Percentiles rank a stretch among this genome's conserved stretches.
Conservation (phyloP, 139 green algal species). For the Chlamydomonas sp. region DNA sequence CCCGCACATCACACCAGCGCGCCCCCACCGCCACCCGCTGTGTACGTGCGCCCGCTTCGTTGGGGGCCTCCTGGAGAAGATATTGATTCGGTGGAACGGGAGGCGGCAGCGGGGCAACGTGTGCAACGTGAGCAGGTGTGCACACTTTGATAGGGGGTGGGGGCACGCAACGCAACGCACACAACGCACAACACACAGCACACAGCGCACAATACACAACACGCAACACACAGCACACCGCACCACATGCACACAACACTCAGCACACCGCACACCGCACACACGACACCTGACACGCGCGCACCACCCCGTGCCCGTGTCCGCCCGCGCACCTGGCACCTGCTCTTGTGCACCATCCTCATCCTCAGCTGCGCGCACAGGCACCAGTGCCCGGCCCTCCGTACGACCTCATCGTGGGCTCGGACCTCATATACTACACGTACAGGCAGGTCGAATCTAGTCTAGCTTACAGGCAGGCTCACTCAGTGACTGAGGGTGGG, state of each 20-base stretch:
- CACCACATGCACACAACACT: too few relatives aligned
- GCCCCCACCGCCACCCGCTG: background rate
- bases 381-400: slow-evolving; percentile 1
- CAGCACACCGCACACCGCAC: too few relatives aligned
- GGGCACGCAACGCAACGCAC: background rate
- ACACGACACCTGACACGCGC: too few relatives aligned
- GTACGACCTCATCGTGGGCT: slow-evolving; percentile 18
- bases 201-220: too few relatives aligned
- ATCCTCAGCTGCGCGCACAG: slow-evolving; percentile 2
- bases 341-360: background rate
- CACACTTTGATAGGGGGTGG: background rate
- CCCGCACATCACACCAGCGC: too few relatives aligned
- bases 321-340: too few relatives aligned
- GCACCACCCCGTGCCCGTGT: background rate
- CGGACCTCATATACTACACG: slow-evolving; percentile 21
- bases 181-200: too few relatives aligned
- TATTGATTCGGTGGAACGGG: background rate
- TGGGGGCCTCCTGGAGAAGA: slow-evolving; percentile 22
- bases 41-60: slow-evolving; percentile 10
- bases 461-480: background rate
- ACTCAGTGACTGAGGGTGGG: too few relatives aligned
- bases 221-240: too few relatives aligned
- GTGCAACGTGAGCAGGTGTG: background rate
- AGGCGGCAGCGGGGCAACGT: background rate
- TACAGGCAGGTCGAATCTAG: background rate